Base-by-base conservation (phyloP, 1,284 basidiomycete species). In the Cryptococcus wingfieldii region DNA sequence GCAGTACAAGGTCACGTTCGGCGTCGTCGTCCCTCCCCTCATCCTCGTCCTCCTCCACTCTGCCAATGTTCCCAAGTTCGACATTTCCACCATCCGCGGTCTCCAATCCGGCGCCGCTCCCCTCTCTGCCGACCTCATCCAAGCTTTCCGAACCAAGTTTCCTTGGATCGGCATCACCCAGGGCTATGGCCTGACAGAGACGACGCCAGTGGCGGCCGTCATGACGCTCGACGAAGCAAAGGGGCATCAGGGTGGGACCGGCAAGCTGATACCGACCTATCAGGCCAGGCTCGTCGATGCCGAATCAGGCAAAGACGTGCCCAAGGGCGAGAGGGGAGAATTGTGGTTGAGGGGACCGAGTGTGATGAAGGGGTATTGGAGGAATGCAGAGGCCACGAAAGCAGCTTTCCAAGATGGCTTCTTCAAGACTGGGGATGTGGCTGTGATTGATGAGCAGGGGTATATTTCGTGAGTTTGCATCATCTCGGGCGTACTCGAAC, bases 351-450 rank as follows among this genome's bases (percentile, higher is more conserved):
- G 84, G 50, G 89, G 90, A 0, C 86, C 87, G 0, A 83, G 79
- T 3, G 80, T 92, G 51, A 91, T 91, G 88, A 90, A 88, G 83
- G 80, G 80, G 8, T 83, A 82, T 65, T 75, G 79, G 64, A 85
- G 85, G 67, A 89, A 90, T 60, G 75, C 78, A 0, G 73, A 75
- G 16, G 88, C 89, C 6, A 91, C 88, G 0, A 72, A 73, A 12
- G 80, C 83, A 9, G 75, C 84, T 4, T 87, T 91, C 62, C 69
- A 77, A 1, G 72, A 70, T 0, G 81, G 83, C 3, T 93, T 87
- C 87, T 87, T 90, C 80, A 89, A 87, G 79, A 92, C 88, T 0
- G 89, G 89, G 1, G 89, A 92, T 71, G 82, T 90, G 46, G 84
- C 81, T 0, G 73, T 81, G 12, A 72, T 81, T 9, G 86, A 88